Evolutionary conservation across 257 asterid species (phyloP).

Genomic region (Linaria vulgaris): DNA sequence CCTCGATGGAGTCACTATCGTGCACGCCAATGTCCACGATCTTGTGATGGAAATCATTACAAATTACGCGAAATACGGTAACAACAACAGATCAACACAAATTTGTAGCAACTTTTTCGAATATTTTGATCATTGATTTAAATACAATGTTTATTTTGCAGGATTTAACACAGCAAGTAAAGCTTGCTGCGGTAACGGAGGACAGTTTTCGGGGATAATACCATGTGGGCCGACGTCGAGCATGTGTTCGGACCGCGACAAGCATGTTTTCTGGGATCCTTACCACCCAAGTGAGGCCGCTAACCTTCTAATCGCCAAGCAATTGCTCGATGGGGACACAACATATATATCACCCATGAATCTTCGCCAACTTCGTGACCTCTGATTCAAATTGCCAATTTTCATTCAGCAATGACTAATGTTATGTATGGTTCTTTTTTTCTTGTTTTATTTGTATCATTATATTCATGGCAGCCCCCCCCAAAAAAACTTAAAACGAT

Average conservation of each 20-base stretch:
- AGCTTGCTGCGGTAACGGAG: conserved; percentile 94
- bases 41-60: conserved; percentile 91
- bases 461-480: background rate
- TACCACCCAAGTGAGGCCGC: conserved; percentile 96
- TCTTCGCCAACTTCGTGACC: conserved; percentile 69
- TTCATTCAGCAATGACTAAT: background rate
- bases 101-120: background rate
- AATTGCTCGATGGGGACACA: conserved; percentile 61
- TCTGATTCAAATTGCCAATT: conserved; percentile 26
- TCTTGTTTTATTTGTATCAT: background rate
- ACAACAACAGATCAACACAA: background rate
- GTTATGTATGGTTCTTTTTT: background rate
- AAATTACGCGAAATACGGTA: conserved; percentile 73
- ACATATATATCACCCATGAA: conserved; percentile 74
- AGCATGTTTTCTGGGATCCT: conserved; percentile 92
- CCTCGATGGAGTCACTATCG: conserved; percentile 68
- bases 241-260: conserved; percentile 63
- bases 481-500: background rate
- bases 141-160: conserved; percentile 21
- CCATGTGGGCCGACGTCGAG: conserved; percentile 93
- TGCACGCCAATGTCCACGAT: conserved; percentile 72
- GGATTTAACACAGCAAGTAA: conserved; percentile 67
- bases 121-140: background rate
- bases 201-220: conserved; percentile 76
- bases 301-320: conserved; percentile 75